Evolutionary conservation across 345 rosid genomes (phyloP).

Genomic region (Raphanus raphanistrum): DNA sequence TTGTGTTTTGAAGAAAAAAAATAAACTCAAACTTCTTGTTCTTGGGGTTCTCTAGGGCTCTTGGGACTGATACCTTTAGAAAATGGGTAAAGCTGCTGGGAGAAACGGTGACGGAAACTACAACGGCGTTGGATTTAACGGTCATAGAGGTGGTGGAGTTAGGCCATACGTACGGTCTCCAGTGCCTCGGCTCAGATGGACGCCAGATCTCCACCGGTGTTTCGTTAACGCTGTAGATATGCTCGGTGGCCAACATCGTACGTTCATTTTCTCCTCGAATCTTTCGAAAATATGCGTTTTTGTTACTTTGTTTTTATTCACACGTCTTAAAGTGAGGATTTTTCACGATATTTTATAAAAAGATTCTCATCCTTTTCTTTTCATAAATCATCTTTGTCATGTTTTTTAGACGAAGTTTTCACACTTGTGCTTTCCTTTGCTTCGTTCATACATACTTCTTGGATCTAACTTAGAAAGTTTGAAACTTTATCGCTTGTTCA

Average conservation of each 20-base stretch:
- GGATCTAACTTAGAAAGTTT: not conserved
- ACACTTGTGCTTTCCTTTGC: not conserved
- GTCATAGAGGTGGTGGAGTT: constrained; percentile 58
- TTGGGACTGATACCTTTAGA: not conserved
- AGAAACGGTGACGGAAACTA: constrained; percentile 39
- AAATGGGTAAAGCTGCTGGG: constrained; percentile 69
- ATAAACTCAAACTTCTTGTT: not conserved
- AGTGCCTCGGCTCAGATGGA: constrained; percentile 92
- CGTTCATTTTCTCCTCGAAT: constrained; percentile 11
- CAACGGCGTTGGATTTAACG: constrained; percentile 16
- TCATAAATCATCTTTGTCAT: not conserved
- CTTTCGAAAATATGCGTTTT: not conserved
- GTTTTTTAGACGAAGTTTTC: not conserved
- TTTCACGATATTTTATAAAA: not conserved
- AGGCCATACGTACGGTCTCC: constrained; percentile 89
- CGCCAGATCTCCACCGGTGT: constrained; percentile 92
- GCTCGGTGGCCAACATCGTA: constrained; percentile 92
- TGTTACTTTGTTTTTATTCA: too few relatives aligned
- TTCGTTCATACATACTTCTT: not conserved
- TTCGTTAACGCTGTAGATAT: constrained; percentile 87
- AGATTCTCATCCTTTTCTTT: not conserved
- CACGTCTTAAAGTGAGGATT: not conserved
- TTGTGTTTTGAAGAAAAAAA: constrained; percentile 5
- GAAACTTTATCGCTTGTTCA: not conserved
- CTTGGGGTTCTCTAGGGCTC: constrained; percentile 6